Base-by-base conservation (phyloP, 768 basidiomycete species). In the Psilocybe azurescens region DNA sequence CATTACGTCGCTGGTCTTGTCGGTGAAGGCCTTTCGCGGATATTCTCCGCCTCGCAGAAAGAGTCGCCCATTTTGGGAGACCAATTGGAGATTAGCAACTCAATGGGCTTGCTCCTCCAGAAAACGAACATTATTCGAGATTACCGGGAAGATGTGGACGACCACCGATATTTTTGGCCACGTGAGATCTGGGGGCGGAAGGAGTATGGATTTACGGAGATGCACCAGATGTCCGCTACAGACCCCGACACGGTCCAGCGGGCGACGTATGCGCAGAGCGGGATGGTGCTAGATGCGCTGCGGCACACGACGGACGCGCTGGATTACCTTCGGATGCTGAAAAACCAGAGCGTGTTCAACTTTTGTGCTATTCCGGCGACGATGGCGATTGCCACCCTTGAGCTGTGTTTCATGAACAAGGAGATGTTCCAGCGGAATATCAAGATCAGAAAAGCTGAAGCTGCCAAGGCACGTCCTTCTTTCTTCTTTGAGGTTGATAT, bases 121-220 rank as follows among this genome's bases (percentile, higher is more conserved):
- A 99, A 99, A 78, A 97, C 95, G 29, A 99, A 99, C 75, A 97
- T 99, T 75, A 93, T 95, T 58, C 93, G 97, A 61, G 97, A 99
- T 75, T 93, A 87, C 78, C 87, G 91, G 49, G 97, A 99, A 75
- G 97, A 99, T 73, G 83, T 87, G 13, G 90, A 96, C 47, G 83
- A 96, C 28, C 79, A 82, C 7, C 86, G 97, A 47, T 91, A 85
- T 71, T 99, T 98, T 82, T 99, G 97, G 96, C 97, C 97, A 0
- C 84, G 82, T 51, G 95, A 95, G 73, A 94, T 99, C 49, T 99
- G 94, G 94, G 87, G 82, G 5, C 81, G 80, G 59, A 60, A 73
- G 38, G 70, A 73, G 58, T 90, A 90, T 64, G 89, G 53, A 3
- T 94, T 95, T 77, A 77, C 75, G 56, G 84, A 93, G 50, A 82